A percentile compares a stretch with the other conserved stretches of the same genome.
Conservation (phyloP, 2,329 filamentous ascomycete species). For the Talaromyces sp. region DNA sequence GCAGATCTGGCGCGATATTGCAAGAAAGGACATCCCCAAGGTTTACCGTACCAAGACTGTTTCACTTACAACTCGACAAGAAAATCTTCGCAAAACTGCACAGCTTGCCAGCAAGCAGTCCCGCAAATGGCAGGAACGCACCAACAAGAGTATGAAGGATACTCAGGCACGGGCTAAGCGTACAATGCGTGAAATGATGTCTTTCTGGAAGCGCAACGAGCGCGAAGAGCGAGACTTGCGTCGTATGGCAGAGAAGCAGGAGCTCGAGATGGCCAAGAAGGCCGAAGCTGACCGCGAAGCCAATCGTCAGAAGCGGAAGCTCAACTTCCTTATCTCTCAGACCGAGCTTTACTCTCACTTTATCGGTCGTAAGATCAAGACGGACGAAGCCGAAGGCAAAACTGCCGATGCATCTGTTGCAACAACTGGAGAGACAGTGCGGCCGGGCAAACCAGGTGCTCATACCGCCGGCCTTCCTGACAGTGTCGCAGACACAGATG, state of each 20-base stretch:
- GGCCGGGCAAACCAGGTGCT: constrained; percentile 27
- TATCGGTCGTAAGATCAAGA: constrained; percentile 99
- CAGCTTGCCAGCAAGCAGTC: constrained; percentile 96
- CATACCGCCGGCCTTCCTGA: constrained; percentile 47
- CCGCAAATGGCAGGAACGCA: constrained; percentile 92
- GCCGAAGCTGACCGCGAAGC: constrained; percentile 97
- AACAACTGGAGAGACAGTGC: constrained; percentile 43
- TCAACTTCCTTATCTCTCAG: constrained; percentile 98
- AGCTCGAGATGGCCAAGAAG: constrained; percentile 93
- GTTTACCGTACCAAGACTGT: constrained; percentile 82
- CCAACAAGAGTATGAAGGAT: constrained; percentile 98
- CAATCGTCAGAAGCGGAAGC: constrained; percentile 94
- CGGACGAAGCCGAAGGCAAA: constrained; percentile 80
- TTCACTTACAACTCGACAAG: constrained; percentile 79
- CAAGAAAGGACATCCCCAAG: constrained; percentile 89
- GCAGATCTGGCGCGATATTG: constrained; percentile 93
- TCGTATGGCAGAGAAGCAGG: constrained; percentile 90
- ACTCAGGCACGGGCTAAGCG: constrained; percentile 94
- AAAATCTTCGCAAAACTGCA: constrained; percentile 97
- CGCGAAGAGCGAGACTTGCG: constrained; percentile 92
- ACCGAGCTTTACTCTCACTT: constrained; percentile 99
- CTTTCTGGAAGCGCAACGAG: constrained; percentile 99
- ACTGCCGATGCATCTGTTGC: constrained; percentile 61
- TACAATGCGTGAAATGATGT: constrained; percentile 99
- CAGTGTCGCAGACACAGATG: constrained; percentile 46